These are phyloP conservation scores for Pulveroboletus ravenelii DNA, from an alignment of 768 basidiomycete genomes.

Conservation along the genomic window DNA sequence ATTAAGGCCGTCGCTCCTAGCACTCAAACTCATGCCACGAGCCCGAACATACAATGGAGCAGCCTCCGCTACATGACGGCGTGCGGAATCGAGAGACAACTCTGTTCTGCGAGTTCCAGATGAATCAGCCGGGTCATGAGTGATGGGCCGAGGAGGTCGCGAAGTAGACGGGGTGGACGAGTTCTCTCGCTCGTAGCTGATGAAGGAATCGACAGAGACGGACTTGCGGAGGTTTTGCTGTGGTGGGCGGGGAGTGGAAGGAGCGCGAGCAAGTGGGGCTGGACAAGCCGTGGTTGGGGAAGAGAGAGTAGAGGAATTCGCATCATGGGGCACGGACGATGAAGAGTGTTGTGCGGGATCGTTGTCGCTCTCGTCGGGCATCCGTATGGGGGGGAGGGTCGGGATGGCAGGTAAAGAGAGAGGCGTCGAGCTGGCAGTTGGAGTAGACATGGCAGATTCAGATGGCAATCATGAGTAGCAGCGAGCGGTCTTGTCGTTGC, in stretches of 20 bases:
- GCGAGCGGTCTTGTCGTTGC: conserved; percentile 6
- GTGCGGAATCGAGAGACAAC: conserved; percentile 23
- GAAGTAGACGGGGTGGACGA: conserved; percentile 27
- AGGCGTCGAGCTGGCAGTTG: conserved; percentile 13
- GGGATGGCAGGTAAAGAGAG: conserved; percentile 36
- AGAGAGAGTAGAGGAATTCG: conserved; percentile 41
- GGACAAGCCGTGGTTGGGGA: conserved; percentile 27
- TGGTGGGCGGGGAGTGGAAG: conserved; percentile 22
- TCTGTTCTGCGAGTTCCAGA: conserved; percentile 31
- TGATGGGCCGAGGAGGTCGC: conserved; percentile 37
- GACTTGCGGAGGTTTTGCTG: conserved; percentile 58
- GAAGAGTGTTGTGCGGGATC: conserved; percentile 19
- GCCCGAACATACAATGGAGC: conserved; percentile 39
- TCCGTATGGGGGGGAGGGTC: conserved; percentile 42
- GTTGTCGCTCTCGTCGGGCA: conserved; percentile 31
- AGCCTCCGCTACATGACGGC: conserved; percentile 23
- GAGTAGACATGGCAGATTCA: conserved; percentile 20
- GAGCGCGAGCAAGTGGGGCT: neutral
- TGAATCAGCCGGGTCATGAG: conserved; percentile 33
- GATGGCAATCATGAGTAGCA: conserved; percentile 11
- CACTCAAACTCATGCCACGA: conserved; percentile 54
- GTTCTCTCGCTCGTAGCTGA: conserved; percentile 40
- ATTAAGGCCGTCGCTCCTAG: conserved; percentile 39
- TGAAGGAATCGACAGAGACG: conserved; percentile 74
- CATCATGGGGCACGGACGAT: conserved; percentile 36